phyloP scores from a whole-genome alignment of 257 asterid species.

The Haberlea rhodopensis region DNA sequence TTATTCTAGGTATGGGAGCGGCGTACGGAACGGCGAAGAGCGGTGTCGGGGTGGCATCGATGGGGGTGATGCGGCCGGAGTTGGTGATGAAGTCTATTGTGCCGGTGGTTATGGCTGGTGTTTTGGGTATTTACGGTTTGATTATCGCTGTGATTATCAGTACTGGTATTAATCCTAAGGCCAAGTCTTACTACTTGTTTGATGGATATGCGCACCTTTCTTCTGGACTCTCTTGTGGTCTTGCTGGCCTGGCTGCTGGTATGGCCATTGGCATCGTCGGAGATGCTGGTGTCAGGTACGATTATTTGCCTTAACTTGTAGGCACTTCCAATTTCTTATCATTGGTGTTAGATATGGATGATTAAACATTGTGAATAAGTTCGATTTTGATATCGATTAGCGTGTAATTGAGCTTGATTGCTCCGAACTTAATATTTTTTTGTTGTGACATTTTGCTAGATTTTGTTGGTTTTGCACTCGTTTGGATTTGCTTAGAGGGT shows the following conservation, averaged over 20 bases:
- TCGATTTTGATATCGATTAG: background rate
- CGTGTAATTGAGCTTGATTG: background rate
- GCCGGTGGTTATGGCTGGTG: constrained; percentile 1
- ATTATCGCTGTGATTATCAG: background rate
- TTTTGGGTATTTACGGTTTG: background rate
- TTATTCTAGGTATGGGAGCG: background rate
- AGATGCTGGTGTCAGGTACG: background rate
- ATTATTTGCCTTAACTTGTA: background rate
- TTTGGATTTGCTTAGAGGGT: background rate
- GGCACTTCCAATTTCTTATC: background rate
- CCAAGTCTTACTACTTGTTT: background rate
- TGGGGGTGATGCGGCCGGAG: constrained; percentile 2
- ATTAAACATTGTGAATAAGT: background rate
- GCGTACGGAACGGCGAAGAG: background rate
- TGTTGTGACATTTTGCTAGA: background rate
- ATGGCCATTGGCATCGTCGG: constrained; percentile 3
- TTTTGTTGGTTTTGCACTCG: too few relatives aligned
- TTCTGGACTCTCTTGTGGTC: constrained; percentile 2
- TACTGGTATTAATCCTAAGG: background rate
- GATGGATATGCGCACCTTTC: constrained; percentile 1
- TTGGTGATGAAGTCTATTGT: constrained; percentile 1
- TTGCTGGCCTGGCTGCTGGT: background rate
- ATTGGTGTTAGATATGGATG: background rate
- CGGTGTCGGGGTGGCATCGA: background rate
- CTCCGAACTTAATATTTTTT: background rate